A percentile compares a stretch with the other conserved stretches of the same genome.
These are phyloP conservation scores for Fusarium subtropicale DNA, from an alignment of 2,329 filamentous ascomycete species.

Conservation along the genomic window DNA sequence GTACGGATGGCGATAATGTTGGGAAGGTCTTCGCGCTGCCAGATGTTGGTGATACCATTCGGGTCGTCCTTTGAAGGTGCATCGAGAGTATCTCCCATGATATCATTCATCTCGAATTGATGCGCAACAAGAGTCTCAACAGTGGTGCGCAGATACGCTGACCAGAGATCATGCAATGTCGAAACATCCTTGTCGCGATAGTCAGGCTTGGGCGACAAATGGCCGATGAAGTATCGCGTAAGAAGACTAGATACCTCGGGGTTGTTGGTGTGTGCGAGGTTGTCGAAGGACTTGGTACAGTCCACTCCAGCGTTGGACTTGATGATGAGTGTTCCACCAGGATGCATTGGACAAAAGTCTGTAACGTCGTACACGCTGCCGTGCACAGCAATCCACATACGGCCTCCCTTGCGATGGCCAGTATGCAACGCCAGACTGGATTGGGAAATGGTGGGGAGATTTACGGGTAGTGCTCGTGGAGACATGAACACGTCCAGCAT, in stretches of 20 bases:
- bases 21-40: slow-evolving; percentile 59
- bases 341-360: slow-evolving; percentile 65
- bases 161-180: slow-evolving; percentile 62
- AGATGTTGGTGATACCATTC: slow-evolving; percentile 51
- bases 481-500: slow-evolving; percentile 70
- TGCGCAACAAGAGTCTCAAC: slow-evolving; percentile 65
- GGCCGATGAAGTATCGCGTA: slow-evolving; percentile 66
- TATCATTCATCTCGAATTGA: slow-evolving; percentile 65
- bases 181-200: slow-evolving; percentile 59
- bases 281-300: slow-evolving; percentile 64
- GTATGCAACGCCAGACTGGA: slow-evolving; percentile 63
- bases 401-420: slow-evolving; percentile 59
- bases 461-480: slow-evolving; percentile 63
- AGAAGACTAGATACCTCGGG: slow-evolving; percentile 64
- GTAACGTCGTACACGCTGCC: slow-evolving; percentile 66
- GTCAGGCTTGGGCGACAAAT: slow-evolving; percentile 62
- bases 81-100: slow-evolving; percentile 56
- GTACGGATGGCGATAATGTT: slow-evolving; percentile 63
- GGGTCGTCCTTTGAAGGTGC: slow-evolving; percentile 24
- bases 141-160: slow-evolving; percentile 59
- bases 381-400: slow-evolving; percentile 65
- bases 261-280: slow-evolving; percentile 66
- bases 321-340: slow-evolving; percentile 64
- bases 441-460: slow-evolving; percentile 61
- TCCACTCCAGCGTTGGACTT: slow-evolving; percentile 67